These are phyloP conservation scores for Cladophialophora yegresii DNA, from an alignment of 2,329 filamentous ascomycete genomes.

Conservation along the genomic window DNA sequence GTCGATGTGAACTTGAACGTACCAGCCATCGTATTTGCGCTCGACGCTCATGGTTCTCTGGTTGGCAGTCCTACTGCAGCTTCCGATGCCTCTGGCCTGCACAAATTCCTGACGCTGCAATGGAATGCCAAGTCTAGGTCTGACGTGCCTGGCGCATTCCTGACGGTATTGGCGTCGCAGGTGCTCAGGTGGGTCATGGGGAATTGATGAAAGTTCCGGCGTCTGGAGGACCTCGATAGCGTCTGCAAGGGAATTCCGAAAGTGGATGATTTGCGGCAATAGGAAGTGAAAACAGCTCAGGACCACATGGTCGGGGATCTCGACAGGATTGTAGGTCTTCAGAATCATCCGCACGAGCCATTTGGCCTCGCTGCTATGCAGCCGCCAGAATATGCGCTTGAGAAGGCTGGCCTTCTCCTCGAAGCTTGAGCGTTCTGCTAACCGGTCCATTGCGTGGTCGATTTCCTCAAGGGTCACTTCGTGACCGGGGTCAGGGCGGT, in stretches of 20 bases:
- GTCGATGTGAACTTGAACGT: constrained; percentile 84
- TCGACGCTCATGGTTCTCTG: constrained; percentile 70
- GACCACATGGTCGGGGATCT: constrained; percentile 60
- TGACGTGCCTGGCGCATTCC: constrained; percentile 42
- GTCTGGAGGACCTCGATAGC: constrained; percentile 27
- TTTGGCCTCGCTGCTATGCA: constrained; percentile 72
- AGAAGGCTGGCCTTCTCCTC: constrained; percentile 57
- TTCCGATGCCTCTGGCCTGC: constrained; percentile 67
- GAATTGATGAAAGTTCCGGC: constrained; percentile 20
- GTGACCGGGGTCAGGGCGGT: constrained; percentile 37
- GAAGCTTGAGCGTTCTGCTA: constrained; percentile 70
- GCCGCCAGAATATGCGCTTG: constrained; percentile 61
- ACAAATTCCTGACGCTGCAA: constrained; percentile 62
- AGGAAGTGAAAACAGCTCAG: constrained; percentile 67
- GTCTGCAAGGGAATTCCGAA: constrained; percentile 33
- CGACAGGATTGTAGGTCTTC: constrained; percentile 71
- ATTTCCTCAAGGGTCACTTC: constrained; percentile 71
- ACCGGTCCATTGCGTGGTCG: constrained; percentile 62
- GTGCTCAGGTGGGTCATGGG: constrained; percentile 19
- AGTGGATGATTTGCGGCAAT: constrained; percentile 56
- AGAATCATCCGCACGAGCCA: constrained; percentile 82
- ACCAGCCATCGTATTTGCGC: constrained; percentile 84
- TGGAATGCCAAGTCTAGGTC: constrained; percentile 59
- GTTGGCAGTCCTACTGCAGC: constrained; percentile 68
- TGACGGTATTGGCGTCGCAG: constrained; percentile 11